phyloP scores from a whole-genome alignment of 805 yeast species.

The Blastobotrys chiropterorum region DNA sequence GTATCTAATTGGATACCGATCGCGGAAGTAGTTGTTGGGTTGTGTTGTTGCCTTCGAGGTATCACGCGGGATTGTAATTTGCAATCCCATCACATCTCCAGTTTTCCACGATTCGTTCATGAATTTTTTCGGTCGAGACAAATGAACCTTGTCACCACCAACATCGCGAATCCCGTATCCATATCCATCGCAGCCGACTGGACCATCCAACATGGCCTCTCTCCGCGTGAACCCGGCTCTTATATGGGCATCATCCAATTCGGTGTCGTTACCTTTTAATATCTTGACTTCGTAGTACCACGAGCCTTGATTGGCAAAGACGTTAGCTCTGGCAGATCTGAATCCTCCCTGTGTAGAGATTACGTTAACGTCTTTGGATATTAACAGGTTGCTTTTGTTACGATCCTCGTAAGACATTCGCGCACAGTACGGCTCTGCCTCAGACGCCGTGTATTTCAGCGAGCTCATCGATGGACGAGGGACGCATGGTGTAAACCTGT shows the following conservation, averaged over 20 bases:
- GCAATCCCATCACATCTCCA: slow-evolving; percentile 81
- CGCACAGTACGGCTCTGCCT: slow-evolving; percentile 57
- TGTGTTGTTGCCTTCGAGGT: slow-evolving; percentile 6
- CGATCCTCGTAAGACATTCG: slow-evolving; percentile 64
- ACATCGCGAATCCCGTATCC: slow-evolving; percentile 86
- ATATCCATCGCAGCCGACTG: slow-evolving; percentile 92
- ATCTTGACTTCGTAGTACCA: slow-evolving; percentile 77
- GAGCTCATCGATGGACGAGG: slow-evolving; percentile 52
- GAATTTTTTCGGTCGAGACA: slow-evolving; percentile 58
- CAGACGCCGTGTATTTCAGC: slow-evolving; percentile 63
- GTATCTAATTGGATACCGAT: slow-evolving; percentile 81
- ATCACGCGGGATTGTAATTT: slow-evolving; percentile 59
- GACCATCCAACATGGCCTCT: slow-evolving; percentile 88
- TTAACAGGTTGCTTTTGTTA: slow-evolving; percentile 47
- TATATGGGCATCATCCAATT: slow-evolving; percentile 46
- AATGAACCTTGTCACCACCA: slow-evolving; percentile 67
- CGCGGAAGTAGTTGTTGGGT: slow-evolving; percentile 42
- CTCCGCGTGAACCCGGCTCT: slow-evolving; percentile 77
- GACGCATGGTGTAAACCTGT: slow-evolving; percentile 71
- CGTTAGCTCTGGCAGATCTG: slow-evolving; percentile 70
- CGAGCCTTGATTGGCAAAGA: slow-evolving; percentile 68
- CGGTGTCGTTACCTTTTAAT: slow-evolving; percentile 31
- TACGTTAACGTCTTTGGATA: slow-evolving; percentile 30
- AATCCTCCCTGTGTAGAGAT: slow-evolving; percentile 69
- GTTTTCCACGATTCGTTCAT: slow-evolving; percentile 50